Evolutionary conservation across 73 alveolate species (phyloP).

Genomic region (Blepharisma stoltei): DNA sequence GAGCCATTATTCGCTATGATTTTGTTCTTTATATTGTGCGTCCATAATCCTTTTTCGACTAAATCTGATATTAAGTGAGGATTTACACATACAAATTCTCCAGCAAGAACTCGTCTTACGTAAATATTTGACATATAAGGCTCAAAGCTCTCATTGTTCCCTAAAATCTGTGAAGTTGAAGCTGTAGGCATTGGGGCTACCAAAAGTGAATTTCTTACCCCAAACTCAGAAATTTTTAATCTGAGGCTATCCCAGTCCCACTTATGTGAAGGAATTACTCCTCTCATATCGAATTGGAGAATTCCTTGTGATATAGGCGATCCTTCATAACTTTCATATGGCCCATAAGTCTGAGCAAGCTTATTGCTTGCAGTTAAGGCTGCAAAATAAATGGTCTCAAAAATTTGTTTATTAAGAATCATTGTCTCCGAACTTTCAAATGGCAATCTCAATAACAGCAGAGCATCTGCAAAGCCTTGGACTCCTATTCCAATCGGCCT

Average conservation of each 20-base stretch:
- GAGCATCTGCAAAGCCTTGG: conserved; percentile 93
- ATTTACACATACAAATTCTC: conserved; percentile 83
- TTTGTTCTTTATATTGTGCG: conserved; percentile 53
- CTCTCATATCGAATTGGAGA: conserved; percentile 65
- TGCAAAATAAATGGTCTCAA: conserved; percentile 92
- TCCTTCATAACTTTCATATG: conserved; percentile 57
- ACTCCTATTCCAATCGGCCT: conserved; percentile 95
- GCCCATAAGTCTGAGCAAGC: conserved; percentile 76
- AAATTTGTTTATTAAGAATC: conserved; percentile 67
- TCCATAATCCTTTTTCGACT: conserved; percentile 78
- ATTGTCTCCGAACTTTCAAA: conserved; percentile 83
- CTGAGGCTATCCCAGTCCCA: conserved; percentile 63
- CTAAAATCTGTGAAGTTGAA: conserved; percentile 83
- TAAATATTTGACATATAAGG: conserved; percentile 60
- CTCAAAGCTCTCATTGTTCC: conserved; percentile 22
- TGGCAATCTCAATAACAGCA: conserved; percentile 73
- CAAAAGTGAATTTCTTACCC: conserved; percentile 89
- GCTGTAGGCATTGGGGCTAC: conserved; percentile 99
- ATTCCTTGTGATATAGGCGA: conserved; percentile 60
- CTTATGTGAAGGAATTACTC: conserved; percentile 47
- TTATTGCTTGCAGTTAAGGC: conserved; percentile 72
- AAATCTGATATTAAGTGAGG: conserved; percentile 89
- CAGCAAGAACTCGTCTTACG: conserved; percentile 90
- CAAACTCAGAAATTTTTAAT: conserved; percentile 62
- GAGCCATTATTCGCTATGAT: conserved; percentile 79